A percentile compares a stretch with the other conserved stretches of the same genome.
phyloP scores from a whole-genome alignment of 306 rosid species.

The Clitoria ternatea region DNA sequence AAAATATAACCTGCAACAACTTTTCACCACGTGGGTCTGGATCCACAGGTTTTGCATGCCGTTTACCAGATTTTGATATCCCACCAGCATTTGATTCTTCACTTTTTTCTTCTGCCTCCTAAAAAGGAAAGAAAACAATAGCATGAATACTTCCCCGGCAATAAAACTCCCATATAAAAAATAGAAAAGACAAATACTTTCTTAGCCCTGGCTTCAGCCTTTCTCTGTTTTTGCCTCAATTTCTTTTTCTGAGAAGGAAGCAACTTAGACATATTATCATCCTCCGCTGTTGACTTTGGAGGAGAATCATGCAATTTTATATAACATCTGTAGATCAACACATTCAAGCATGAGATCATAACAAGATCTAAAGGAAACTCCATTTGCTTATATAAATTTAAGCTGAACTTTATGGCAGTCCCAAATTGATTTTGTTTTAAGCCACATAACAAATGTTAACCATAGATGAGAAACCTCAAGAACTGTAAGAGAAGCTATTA shows the following conservation, averaged over 20 bases:
- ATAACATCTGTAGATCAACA: constrained; percentile 68
- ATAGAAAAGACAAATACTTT: constrained; percentile 46
- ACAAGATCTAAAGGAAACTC: constrained; percentile 1
- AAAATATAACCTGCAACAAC: constrained; percentile 73
- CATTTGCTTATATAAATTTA: background rate
- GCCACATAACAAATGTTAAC: background rate
- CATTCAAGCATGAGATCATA: constrained; percentile 18
- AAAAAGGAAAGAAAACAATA: constrained; percentile 27
- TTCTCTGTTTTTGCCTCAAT: constrained; percentile 92
- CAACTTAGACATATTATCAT: constrained; percentile 82
- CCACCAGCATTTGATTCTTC: constrained; percentile 69
- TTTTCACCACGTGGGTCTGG: constrained; percentile 90
- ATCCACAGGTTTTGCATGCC: constrained; percentile 83
- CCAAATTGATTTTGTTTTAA: background rate
- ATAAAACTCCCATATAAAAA: constrained; percentile 18
- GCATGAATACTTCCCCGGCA: constrained; percentile 13
- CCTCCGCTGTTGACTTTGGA: constrained; percentile 67
- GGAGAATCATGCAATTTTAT: constrained; percentile 87
- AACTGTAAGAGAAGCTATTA: background rate
- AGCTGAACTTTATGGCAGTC: background rate
- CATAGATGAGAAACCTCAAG: background rate
- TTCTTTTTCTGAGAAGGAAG: constrained; percentile 97
- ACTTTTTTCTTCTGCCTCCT: constrained; percentile 93
- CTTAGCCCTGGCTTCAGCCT: constrained; percentile 97
- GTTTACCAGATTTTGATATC: constrained; percentile 82